Evolutionary conservation across 768 basidiomycete species (phyloP).

Genomic region (Lyophyllum decastes): DNA sequence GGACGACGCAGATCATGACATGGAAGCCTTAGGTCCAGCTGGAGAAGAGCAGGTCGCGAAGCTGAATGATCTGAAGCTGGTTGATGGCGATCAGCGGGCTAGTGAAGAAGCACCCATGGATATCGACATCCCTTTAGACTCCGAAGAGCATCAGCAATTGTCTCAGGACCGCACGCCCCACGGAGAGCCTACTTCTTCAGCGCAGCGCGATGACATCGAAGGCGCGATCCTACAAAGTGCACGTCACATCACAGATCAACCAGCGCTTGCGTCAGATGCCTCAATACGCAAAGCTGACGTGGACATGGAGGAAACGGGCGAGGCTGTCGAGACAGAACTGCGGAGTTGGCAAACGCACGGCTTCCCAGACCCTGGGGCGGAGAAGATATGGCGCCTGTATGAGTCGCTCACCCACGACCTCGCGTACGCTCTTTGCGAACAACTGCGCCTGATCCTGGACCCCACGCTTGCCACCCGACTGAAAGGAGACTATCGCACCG

Average conservation of each 20-base stretch:
- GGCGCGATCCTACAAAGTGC: conserved; percentile 47
- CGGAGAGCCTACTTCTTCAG: conserved; percentile 23
- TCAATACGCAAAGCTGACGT: conserved; percentile 30
- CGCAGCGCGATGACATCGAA: conserved; percentile 36
- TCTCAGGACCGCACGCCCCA: conserved; percentile 21
- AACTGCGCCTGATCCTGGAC: conserved; percentile 93
- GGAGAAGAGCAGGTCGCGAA: conserved; percentile 82
- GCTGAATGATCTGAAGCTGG: conserved; percentile 76
- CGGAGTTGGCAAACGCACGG: conserved; percentile 63
- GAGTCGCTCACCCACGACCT: conserved; percentile 89
- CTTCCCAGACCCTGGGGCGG: conserved; percentile 55
- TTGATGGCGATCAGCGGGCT: conserved; percentile 53
- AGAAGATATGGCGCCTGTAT: conserved; percentile 90
- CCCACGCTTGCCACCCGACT: conserved; percentile 93
- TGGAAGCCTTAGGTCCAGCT: conserved; percentile 90
- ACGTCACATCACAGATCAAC: conserved; percentile 17
- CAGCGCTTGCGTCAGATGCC: conserved; percentile 22
- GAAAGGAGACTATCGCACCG: conserved; percentile 95
- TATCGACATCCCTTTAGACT: conserved; percentile 31
- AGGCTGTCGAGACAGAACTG: conserved; percentile 48
- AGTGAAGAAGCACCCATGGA: conserved; percentile 50
- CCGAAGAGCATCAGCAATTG: conserved; percentile 27
- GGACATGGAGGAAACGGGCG: conserved; percentile 32
- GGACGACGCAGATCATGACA: conserved; percentile 66
- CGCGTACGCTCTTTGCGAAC: conserved; percentile 91